phyloP scores from a whole-genome alignment of 2,329 filamentous ascomycete genomes.

The Epichloe sibirici region DNA sequence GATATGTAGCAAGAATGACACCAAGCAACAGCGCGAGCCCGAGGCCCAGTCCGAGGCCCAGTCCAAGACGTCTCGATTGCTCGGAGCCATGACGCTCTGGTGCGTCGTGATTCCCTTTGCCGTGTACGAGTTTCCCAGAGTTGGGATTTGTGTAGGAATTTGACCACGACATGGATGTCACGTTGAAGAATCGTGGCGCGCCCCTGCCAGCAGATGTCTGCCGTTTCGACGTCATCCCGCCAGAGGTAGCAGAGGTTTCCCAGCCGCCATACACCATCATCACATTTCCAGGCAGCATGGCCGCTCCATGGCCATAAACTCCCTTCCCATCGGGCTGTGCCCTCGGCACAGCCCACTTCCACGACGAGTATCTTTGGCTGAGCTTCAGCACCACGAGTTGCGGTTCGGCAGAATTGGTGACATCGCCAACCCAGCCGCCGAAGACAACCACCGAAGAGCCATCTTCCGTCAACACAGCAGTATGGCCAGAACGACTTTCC shows the following conservation, averaged over 20 bases:
- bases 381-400: constrained; percentile 70
- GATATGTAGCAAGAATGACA: constrained; percentile 35
- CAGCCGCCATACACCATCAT: constrained; percentile 58
- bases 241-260: constrained; percentile 26
- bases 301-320: constrained; percentile 52
- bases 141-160: constrained; percentile 36
- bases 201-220: constrained; percentile 12
- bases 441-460: constrained; percentile 66
- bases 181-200: constrained; percentile 38
- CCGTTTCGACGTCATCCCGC: constrained; percentile 19
- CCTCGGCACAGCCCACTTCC: constrained; percentile 57
- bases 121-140: background rate
- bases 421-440: constrained; percentile 87
- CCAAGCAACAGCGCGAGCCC: constrained; percentile 34
- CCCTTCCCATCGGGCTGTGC: constrained; percentile 33
- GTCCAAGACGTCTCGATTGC: constrained; percentile 30
- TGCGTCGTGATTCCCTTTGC: constrained; percentile 8
- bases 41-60: constrained; percentile 54
- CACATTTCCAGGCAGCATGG: constrained; percentile 51
- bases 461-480: constrained; percentile 67
- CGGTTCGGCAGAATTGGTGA: constrained; percentile 62
- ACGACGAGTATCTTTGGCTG: constrained; percentile 61
- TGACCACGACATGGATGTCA: constrained; percentile 44
- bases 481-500: constrained; percentile 81
- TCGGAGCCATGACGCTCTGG: constrained; percentile 11